These are phyloP conservation scores for Aspergillus haitiensis DNA, from an alignment of 495 filamentous ascomycete genomes.

Conservation along the genomic window DNA sequence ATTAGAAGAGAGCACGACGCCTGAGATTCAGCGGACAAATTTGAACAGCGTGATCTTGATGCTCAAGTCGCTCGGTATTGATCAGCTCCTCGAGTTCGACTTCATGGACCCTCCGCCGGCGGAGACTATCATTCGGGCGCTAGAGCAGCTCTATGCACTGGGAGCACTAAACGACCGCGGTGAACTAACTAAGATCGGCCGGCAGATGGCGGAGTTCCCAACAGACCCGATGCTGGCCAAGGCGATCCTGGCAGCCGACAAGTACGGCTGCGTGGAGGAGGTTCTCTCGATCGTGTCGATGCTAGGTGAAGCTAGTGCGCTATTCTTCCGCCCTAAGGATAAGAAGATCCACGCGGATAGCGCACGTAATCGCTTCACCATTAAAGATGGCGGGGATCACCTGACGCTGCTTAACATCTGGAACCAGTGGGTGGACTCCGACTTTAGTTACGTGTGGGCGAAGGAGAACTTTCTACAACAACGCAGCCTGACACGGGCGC, in stretches of 20 bases:
- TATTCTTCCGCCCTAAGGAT: conserved; percentile 97
- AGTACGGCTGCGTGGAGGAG: conserved; percentile 89
- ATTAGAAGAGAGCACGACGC: conserved; percentile 87
- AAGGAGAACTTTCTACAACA: conserved; percentile 95
- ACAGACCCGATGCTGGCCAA: conserved; percentile 93
- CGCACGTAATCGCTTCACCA: conserved; percentile 86
- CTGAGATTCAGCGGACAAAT: conserved; percentile 92
- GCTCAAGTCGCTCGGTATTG: conserved; percentile 88
- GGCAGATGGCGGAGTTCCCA: conserved; percentile 97
- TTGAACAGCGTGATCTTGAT: conserved; percentile 81
- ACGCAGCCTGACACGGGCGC: conserved; percentile 77
- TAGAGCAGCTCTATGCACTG: conserved; percentile 91
- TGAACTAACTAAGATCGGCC: conserved; percentile 85
- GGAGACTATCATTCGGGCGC: conserved; percentile 83
- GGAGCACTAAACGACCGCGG: conserved; percentile 88
- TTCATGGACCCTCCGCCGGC: conserved; percentile 95
- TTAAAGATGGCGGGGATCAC: conserved; percentile 92
- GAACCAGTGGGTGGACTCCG: conserved; percentile 94
- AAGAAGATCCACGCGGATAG: conserved; percentile 96
- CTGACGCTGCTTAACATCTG: conserved; percentile 90
- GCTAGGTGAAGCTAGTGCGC: conserved; percentile 81
- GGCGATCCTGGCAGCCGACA: conserved; percentile 83
- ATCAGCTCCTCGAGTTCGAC: conserved; percentile 91
- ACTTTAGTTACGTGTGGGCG: conserved; percentile 87
- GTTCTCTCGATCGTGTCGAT: conserved; percentile 93